Base-by-base conservation (phyloP, 1,139 yeast genomes). In the Scheffersomyces titani region DNA sequence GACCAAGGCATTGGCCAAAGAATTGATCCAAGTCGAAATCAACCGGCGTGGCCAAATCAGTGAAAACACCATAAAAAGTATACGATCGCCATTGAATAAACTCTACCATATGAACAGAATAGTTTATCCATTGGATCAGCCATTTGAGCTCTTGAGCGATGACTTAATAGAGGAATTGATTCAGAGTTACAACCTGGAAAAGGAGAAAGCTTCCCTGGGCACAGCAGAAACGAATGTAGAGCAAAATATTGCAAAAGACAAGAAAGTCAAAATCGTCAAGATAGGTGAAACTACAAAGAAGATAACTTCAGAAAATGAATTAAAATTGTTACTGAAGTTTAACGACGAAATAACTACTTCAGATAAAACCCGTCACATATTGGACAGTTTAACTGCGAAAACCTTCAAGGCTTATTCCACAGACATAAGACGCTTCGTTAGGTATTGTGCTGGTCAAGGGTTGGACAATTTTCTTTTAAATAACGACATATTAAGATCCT, bases 41-140 rank as follows among this genome's bases (percentile, higher is more conserved):
- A 48, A 16, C 6, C 21, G 24, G 20, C 48, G 56, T 16, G 56
- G 53, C 11, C 36, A 48, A 6, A 54, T 54, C 49, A 54, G 56
- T 24, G 49, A 48, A 21, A 54, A 54, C 20, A 54, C 56, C 36
- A 51, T 54, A 11, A 54, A 54, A 20, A 54, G 56, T 24, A 54
- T 54, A 6, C 24, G 53, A 20, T 54, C 56, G 4, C 56, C 56
- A 9, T 49, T 54, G 16, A 54, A 54, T 22, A 54, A 54, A 22
- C 44, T 54, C 13, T 54, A 51, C 30, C 24, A 48, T 16, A 54
- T 54, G 56, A 54, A 54, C 30, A 22, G 56, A 16, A 47, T 51
- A 3, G 54, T 54, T 2, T 54, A 54, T 40, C 47, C 47, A 5
- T 51, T 47, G 7, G 44, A n/a, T 16, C 56, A 54, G 21, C 51